Evolutionary conservation across 2,329 filamentous ascomycete species (phyloP), one percentile per base, ranked within the genome.

Genomic region (Pseudogymnoascus sp.): DNA sequence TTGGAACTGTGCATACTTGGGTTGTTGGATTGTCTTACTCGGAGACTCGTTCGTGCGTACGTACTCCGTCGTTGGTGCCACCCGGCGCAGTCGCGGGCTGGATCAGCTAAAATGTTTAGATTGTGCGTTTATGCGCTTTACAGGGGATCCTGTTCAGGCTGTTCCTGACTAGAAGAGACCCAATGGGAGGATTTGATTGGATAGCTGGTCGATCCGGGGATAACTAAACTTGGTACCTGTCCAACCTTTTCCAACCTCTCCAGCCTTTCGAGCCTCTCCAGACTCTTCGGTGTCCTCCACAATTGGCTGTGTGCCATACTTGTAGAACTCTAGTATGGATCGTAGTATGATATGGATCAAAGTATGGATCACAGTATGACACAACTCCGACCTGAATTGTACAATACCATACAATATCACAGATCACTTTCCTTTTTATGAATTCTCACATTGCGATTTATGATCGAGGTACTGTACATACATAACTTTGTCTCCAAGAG

Each of bases 51-150:
- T 3, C 2, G 23, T 11, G 25, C 46, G 25, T 53, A 53, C 46
- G n/a, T 31, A 53, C 12, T 46, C 18, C 40, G 40, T 21, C 6
- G 8, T 9, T 42, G 40, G 40, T 42, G 14, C 38, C 16, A 12
- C 31, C 31, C 31, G 31, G 7, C 31, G 31, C 9, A 8, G 38
- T 2, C 38, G 12, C 43, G 43, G 46, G 46, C 46, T 31, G 25
- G 46, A 31, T 14, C 46, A 16, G 46, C 46, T 53, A 53, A 53
- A 31, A 53, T 53, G 12, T 14, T 53, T 53, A 53, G 46, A 53
- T 53, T 31, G 46, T 53, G 46, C 23, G 23, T 53, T 53, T 53
- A 53, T 53, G 46, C 46, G 46, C 46, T 53, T 53, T 53, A 18
- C 46, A 53, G 25, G 46, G 46, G 46, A 31, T 49, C 46, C 16